Evolutionary conservation across 768 basidiomycete genomes (phyloP).

Genomic region (Hortiboletus campestris): DNA sequence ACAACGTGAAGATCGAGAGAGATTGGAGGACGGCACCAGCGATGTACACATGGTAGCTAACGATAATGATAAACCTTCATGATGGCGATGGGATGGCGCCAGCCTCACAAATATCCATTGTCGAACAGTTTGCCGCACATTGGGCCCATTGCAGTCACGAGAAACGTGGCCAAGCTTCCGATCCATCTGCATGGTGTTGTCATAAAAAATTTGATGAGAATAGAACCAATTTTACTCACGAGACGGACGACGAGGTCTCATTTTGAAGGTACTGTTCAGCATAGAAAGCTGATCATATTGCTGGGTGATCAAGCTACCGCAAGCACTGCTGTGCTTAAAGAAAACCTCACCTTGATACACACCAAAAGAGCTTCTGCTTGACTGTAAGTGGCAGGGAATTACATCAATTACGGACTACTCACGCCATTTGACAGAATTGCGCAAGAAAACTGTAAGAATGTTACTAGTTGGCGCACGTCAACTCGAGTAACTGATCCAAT

Average conservation of each 20-base stretch:
- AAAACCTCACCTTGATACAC: slow-evolving; percentile 26
- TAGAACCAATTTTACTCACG: slow-evolving; percentile 8
- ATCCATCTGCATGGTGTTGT: slow-evolving; percentile 21
- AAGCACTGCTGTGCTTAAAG: neutral
- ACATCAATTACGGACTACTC: neutral
- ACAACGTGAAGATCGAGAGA: slow-evolving; percentile 38
- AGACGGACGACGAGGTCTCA: slow-evolving; percentile 25
- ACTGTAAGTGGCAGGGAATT: neutral
- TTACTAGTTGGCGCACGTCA: neutral
- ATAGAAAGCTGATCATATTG: slow-evolving; percentile 19
- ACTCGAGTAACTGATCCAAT: neutral
- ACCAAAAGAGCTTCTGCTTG: slow-evolving; percentile 19
- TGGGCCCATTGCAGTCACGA: slow-evolving; percentile 19
- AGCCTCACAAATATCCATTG: slow-evolving; percentile 28
- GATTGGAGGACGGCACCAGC: slow-evolving; percentile 27
- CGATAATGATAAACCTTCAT: neutral
- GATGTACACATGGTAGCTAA: slow-evolving; percentile 19
- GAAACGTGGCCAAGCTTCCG: slow-evolving; percentile 20
- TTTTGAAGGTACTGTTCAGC: slow-evolving; percentile 17
- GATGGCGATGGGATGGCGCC: too few species aligned
- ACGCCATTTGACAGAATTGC: slow-evolving; percentile 28
- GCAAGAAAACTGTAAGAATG: slow-evolving; percentile 20
- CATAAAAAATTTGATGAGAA: too few species aligned
- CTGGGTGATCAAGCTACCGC: neutral
- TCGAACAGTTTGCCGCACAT: slow-evolving; percentile 28